Evolutionary conservation across 106 monocot species (phyloP), one percentile per base, ranked within the genome.

Genomic region (Xerophyta viscosa): DNA sequence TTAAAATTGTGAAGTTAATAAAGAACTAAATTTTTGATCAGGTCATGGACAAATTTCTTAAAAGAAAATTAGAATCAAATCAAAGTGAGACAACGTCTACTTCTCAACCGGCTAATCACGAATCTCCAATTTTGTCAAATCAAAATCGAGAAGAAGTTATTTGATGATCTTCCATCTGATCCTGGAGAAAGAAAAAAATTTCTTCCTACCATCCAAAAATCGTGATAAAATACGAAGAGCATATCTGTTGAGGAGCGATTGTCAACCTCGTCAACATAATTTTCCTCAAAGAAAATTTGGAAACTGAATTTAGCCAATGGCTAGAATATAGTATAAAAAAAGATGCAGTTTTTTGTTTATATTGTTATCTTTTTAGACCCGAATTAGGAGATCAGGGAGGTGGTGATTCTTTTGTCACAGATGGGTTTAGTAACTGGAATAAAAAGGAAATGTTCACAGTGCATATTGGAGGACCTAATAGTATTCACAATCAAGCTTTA

Each of bases 321-420:
- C n/a, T 29, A 1, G 28, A 53, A 27, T 53, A 53, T 53, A 53
- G 28, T 10, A 53, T 53, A 30, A 4, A 13, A 29, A 53, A 53
- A 0, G 23, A 48, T 48, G 4, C 23, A 7, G 4, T 18, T 3
- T 53, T 11, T 53, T 53, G 29, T 29, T 29, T 53, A 2, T 29
- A 18, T 53, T 53, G 52, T 53, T 27, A n/a, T n/a, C n/a, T n/a
- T 52, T 8, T 52, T 29, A 27, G 28, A 12, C 6, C 2, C 29
- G 9, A 2, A 52, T 2, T 27, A 10, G 52, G 10, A 21, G 1
- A 19, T 0, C 1, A 53, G 11, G 11, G 11, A 36, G 33, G 33
- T 36, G 33, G 7, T 36, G 11, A 36, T 36, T 6, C 11, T 36
- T 36, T 36, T 36, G 33, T 36, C 33, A 36, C 5, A 5, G 7